Base-by-base conservation (phyloP, 306 rosid genomes). In the Vachellia collinsii region DNA sequence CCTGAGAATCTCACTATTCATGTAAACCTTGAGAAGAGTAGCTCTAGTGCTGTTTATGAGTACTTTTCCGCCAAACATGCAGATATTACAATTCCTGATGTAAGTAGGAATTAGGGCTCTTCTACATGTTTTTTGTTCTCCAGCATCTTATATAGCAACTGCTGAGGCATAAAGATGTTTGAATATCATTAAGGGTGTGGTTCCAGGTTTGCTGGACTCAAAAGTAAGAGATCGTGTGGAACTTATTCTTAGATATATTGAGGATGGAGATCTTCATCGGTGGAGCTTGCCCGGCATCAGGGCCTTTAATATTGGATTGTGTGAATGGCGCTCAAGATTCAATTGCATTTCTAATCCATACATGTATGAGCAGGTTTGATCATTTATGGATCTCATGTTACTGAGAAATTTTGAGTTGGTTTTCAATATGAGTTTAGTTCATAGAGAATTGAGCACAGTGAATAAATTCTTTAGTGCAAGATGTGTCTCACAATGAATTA, bases 41-140 rank as follows among this genome's bases (percentile, higher is more conserved):
- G 97, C 91, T 92, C 93, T 70, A 81, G 48, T 61, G 87, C 93
- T 78, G 94, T 81, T 80, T 94, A 94, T 87, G 98, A 91, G 23
- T 91, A 94, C 86, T 92, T 94, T 75, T 79, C 89, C 3, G 43
- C 84, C 29, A 87, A 89, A 79, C 83, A 81, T 81, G 69, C 48
- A 7, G 84, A 85, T 64, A 59, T 54, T 39, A 14, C 64, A 78
- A 13, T 7, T 71, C 62, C 87, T 71, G 47, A 76, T 85, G 97
- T 92, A 73, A 90, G 97, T 83, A 50, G 72, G 77, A 76, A 44
- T 77, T 53, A 72, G 43, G 14, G 1, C 61, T 84, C 22, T 56
- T 74, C 54, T 44, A n/a, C 53, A 3, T 56, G 67, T 51, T 77
- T 66, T 29, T 36, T 1, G 23, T 77, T 63, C 54, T 36, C 4